phyloP scores from a whole-genome alignment of 768 basidiomycete genomes.

The Ephemerocybe angulata region DNA sequence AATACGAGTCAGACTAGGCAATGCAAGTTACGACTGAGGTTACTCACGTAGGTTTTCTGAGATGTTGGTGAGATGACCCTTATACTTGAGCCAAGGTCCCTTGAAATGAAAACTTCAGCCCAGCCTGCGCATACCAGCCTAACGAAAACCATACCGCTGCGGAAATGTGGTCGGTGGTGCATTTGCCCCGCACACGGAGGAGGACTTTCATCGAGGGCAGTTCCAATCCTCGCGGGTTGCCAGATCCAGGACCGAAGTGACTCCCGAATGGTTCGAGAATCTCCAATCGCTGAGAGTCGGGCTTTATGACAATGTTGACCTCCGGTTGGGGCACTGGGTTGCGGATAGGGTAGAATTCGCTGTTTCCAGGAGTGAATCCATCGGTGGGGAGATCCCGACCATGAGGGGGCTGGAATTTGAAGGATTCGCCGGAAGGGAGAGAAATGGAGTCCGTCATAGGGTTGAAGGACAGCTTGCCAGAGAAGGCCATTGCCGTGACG shows the following conservation, averaged over 20 bases:
- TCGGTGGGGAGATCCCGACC: slow-evolving; percentile 80
- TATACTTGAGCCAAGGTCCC: slow-evolving; percentile 99
- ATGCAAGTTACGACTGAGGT: not conserved
- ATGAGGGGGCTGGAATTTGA: slow-evolving; percentile 80
- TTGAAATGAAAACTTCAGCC: no score
- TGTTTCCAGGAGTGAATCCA: slow-evolving; percentile 77
- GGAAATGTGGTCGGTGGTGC: slow-evolving; percentile 98
- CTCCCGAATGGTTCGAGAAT: slow-evolving; percentile 79
- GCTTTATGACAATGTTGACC: slow-evolving; percentile 71
- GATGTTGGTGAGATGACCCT: slow-evolving; percentile 94
- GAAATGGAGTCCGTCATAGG: slow-evolving; percentile 74
- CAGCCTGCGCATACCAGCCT: no score
- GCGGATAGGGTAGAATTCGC: slow-evolving; percentile 74
- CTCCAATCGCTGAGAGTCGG: slow-evolving; percentile 83
- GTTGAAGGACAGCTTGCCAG: slow-evolving; percentile 91
- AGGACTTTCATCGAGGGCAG: slow-evolving; percentile 79
- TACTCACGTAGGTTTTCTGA: slow-evolving; percentile 86
- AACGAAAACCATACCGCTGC: slow-evolving; percentile 65
- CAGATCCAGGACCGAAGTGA: slow-evolving; percentile 55
- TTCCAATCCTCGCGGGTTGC: slow-evolving; percentile 59
- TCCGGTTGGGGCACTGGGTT: slow-evolving; percentile 72
- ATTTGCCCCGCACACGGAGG: slow-evolving; percentile 94
- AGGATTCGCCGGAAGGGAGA: slow-evolving; percentile 66
- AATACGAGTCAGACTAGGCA: not conserved
- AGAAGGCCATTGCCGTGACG: slow-evolving; percentile 97